These are phyloP conservation scores for Xylaria sp. DNA, from an alignment of 2,329 filamentous ascomycete species.

Conservation along the genomic window DNA sequence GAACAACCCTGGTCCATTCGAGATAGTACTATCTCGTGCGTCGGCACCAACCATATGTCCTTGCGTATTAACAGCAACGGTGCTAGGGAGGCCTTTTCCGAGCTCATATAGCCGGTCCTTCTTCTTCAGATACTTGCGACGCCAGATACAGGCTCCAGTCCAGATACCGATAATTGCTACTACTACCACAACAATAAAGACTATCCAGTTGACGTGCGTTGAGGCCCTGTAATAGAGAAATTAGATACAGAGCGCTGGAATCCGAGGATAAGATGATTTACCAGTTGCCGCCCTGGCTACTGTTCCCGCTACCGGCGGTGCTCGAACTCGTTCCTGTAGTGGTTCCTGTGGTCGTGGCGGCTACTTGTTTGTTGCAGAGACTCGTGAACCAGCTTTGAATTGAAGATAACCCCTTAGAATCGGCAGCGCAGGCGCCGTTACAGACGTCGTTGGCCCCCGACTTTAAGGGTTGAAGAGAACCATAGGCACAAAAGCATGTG, in stretches of 20 bases:
- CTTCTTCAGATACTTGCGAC: conserved; percentile 77
- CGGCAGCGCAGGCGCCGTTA: conserved; percentile 64
- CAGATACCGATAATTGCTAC: conserved; percentile 75
- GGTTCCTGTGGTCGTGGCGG: conserved; percentile 49
- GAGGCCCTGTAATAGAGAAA: conserved; percentile 64
- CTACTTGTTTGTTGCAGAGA: conserved; percentile 65
- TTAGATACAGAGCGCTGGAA: conserved; percentile 15
- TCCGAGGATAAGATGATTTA: conserved; percentile 47
- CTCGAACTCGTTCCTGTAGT: conserved; percentile 42
- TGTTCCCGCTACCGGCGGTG: conserved; percentile 42
- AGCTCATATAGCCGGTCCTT: conserved; percentile 67
- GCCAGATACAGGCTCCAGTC: conserved; percentile 74
- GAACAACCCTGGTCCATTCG: conserved; percentile 51
- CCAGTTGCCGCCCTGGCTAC: conserved; percentile 56
- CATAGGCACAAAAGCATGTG: conserved; percentile 78
- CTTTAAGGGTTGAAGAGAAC: conserved; percentile 67
- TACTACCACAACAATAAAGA: conserved; percentile 80
- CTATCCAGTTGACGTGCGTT: conserved; percentile 80
- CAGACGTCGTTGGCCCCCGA: conserved; percentile 69
- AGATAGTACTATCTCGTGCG: conserved; percentile 44
- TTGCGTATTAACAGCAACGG: conserved; percentile 49
- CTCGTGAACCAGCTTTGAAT: conserved; percentile 77
- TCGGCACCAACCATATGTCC: conserved; percentile 47
- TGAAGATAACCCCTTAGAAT: conserved; percentile 61
- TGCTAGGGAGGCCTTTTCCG: conserved; percentile 55